A percentile compares a stretch with the other conserved stretches of the same genome.
Evolutionary conservation across 192 early-diverging fungal species (phyloP).

Genomic region (Backusella tuberculispora): DNA sequence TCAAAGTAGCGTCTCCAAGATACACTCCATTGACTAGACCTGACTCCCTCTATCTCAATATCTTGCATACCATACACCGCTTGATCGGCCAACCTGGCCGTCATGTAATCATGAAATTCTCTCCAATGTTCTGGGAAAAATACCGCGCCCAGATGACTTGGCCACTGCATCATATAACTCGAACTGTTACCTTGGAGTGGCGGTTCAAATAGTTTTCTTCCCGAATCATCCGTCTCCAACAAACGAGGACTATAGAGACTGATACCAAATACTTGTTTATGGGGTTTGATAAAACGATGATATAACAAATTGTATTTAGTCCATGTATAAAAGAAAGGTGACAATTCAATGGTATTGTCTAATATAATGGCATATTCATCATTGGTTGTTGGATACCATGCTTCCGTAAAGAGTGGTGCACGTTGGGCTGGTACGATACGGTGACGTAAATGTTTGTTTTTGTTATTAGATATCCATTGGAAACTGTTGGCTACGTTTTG

Average conservation of each 20-base stretch:
- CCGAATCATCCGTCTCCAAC: constrained; percentile 48
- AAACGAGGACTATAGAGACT: constrained; percentile 57
- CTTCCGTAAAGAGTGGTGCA: constrained; percentile 58
- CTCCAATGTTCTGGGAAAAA: constrained; percentile 67
- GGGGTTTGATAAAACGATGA: constrained; percentile 43
- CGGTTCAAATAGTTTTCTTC: constrained; percentile 49
- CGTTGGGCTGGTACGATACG: constrained; percentile 51
- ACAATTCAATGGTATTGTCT: constrained; percentile 61
- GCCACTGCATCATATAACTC: constrained; percentile 52
- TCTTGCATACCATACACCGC: constrained; percentile 43
- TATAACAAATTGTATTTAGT: constrained; percentile 54
- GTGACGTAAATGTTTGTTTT: constrained; percentile 50
- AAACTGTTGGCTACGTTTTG: constrained; percentile 48
- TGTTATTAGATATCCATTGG: constrained; percentile 50
- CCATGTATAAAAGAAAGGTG: constrained; percentile 58
- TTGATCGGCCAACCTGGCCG: constrained; percentile 50
- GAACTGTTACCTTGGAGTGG: constrained; percentile 34
- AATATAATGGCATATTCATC: constrained; percentile 59
- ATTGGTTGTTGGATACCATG: constrained; percentile 57
- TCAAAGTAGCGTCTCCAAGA: constrained; percentile 63
- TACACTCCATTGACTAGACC: constrained; percentile 58
- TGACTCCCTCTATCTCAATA: constrained; percentile 48
- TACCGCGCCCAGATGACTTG: constrained; percentile 56
- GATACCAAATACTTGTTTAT: constrained; percentile 49
- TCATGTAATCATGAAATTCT: constrained; percentile 63